A percentile compares a stretch with the other conserved stretches of the same genome.
Evolutionary conservation across 2,329 filamentous ascomycete genomes (phyloP).

Genomic region (Alternaria viburni): DNA sequence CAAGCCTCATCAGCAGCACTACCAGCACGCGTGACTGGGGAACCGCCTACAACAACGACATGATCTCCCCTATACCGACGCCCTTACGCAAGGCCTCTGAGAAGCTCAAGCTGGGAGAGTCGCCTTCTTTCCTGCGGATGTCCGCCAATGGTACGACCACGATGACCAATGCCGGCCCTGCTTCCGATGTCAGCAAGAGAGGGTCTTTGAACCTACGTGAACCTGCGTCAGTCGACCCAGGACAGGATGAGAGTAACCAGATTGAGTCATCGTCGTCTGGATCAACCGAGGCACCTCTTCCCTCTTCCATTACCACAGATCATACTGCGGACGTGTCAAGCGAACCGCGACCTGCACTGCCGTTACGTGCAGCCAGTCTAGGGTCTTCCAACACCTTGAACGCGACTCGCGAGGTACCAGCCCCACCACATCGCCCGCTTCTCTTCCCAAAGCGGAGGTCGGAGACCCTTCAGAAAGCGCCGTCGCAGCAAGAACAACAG

Average conservation of each 20-base stretch:
- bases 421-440: background rate
- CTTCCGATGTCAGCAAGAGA: background rate
- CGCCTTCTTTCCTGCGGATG: background rate
- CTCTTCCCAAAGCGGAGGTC: background rate
- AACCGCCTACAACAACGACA: background rate
- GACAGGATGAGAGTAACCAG: background rate
- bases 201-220: background rate
- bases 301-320: background rate
- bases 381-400: background rate
- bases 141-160: background rate
- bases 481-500: background rate
- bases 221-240: background rate
- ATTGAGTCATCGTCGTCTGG: background rate
- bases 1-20: slow-evolving; percentile 5
- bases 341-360: background rate
- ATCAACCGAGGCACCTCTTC: background rate
- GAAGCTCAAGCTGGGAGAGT: slow-evolving; percentile 12
- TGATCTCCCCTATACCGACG: slow-evolving; percentile 17
- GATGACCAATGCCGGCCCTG: background rate
- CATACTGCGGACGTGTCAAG: background rate
- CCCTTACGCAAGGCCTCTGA: slow-evolving; percentile 22
- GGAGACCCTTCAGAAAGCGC: background rate
- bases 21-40: background rate
- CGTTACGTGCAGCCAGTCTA: background rate
- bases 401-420: background rate